Base-by-base conservation (phyloP, 495 filamentous ascomycete species). In the Lasiosphaeria hispida region DNA sequence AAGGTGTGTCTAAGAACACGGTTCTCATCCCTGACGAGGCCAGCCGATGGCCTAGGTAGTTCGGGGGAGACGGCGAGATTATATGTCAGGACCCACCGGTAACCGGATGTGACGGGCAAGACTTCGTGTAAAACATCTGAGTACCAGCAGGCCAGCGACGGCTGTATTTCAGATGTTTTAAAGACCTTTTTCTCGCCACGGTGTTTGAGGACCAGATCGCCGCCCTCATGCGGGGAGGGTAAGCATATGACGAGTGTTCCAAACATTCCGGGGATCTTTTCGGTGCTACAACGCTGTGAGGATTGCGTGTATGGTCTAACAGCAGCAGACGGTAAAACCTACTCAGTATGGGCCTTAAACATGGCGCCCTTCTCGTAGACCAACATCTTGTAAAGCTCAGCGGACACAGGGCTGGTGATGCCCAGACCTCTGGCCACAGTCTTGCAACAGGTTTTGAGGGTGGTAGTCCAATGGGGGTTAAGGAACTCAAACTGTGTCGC, bases 231-330 rank as follows among this genome's bases (percentile, higher is more conserved):
- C 14, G 70, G 57, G 0, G 80, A 84, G 0, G 83, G 82, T 1
- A 86, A 70, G 53, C 65, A 75, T 39, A 85, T 69, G 38, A 81
- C 75, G 13, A 85, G 66, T 1, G 81, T 85, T 10, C 72, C 82
- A 60, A 85, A 83, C 75, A 85, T 81, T 2, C 79, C 76, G 15
- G 76, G 72, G 1, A 68, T 70, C 53, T 84, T 83, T 56, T 84
- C 79, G 0, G 77, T 55, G 53, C 56, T n/a, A n/a, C n/a, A n/a
- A n/a, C n/a, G n/a, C n/a, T n/a, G n/a, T n/a, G n/a, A n/a, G n/a
- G n/a, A n/a, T n/a, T n/a, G n/a, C n/a, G n/a, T n/a, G n/a, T n/a
- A n/a, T n/a, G n/a, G n/a, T n/a, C n/a, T n/a, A n/a, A 44, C 11
- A 19, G 42, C 8, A 0, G 3, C 35, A 8, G 4, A 42, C 65